Evolutionary conservation across 1,284 basidiomycete genomes (phyloP).

Genomic region (Leccinum pachyderme): DNA sequence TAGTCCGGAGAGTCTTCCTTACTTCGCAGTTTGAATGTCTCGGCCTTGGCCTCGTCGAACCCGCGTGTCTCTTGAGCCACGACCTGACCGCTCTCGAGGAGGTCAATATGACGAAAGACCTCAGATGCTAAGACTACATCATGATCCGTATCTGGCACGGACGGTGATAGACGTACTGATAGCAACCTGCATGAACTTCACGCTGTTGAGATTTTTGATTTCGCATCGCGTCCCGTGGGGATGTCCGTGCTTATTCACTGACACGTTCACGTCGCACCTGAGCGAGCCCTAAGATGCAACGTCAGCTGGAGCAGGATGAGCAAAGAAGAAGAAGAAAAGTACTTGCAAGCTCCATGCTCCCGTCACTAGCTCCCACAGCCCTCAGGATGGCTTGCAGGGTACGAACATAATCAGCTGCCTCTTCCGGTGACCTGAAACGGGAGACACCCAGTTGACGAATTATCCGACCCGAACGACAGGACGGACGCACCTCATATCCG

Average conservation of each 20-base stretch:
- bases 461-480: neutral
- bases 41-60: conserved; percentile 79
- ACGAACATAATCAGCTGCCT: conserved; percentile 88
- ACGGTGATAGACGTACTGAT: conserved; percentile 58
- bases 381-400: conserved; percentile 82
- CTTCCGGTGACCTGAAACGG: conserved; percentile 72
- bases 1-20: conserved; percentile 97
- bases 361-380: conserved; percentile 85
- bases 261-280: conserved; percentile 95
- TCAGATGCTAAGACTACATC: conserved; percentile 53
- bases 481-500: conserved; percentile 73
- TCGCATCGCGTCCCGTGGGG: conserved; percentile 87
- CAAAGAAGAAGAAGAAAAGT: neutral
- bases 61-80: conserved; percentile 89
- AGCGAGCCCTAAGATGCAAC: conserved; percentile 71
- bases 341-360: conserved; percentile 93
- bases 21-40: conserved; percentile 80
- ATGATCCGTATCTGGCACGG: neutral
- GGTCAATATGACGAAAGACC: conserved; percentile 64
- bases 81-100: conserved; percentile 47
- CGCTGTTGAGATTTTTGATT: conserved; percentile 96
- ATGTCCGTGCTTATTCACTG: conserved; percentile 67
- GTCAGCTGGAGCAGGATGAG: neutral
- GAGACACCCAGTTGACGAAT: neutral
- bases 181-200: conserved; percentile 83